These are phyloP conservation scores for Anthracocystis panici-leucophaei DNA, from an alignment of 1,284 basidiomycete genomes.

Conservation along the genomic window DNA sequence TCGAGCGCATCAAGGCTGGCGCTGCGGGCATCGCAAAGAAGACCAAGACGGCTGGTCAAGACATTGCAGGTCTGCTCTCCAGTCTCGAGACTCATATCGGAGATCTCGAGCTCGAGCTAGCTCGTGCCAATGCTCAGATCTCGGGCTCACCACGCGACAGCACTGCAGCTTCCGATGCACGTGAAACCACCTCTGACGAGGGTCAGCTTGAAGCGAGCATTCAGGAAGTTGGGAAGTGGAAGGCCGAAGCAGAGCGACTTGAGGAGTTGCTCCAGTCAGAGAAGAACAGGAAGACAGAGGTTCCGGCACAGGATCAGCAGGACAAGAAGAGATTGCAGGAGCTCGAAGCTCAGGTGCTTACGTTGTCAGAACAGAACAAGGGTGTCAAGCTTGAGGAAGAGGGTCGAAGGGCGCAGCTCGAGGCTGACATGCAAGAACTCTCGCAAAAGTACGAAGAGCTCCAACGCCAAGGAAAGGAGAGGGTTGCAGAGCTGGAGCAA, in stretches of 20 bases:
- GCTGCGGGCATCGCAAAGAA: conserved; percentile 42
- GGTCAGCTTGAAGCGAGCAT: conserved; percentile 17
- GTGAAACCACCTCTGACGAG: neutral
- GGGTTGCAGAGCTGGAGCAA: conserved; percentile 23
- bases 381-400: conserved; percentile 5
- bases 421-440: conserved; percentile 15
- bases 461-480: conserved; percentile 11
- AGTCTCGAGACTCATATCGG: conserved; percentile 61
- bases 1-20: conserved; percentile 66
- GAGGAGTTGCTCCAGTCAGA: conserved; percentile 12
- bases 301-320: conserved; percentile 7
- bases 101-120: conserved; percentile 61
- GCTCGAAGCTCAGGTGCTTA: conserved; percentile 22
- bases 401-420: conserved; percentile 12
- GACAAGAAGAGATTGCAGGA: conserved; percentile 4
- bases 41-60: conserved; percentile 56
- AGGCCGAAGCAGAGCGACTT: conserved; percentile 29
- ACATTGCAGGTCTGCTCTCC: conserved; percentile 57
- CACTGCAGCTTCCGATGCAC: conserved; percentile 8
- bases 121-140: conserved; percentile 24
- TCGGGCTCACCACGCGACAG: conserved; percentile 18
- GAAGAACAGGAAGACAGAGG: conserved; percentile 1
- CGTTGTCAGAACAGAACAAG: conserved; percentile 16
- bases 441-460: conserved; percentile 17
- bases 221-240: conserved; percentile 24